Percentiles rank a stretch among this genome's conserved stretches.
phyloP scores from a whole-genome alignment of 1,139 yeast species.

The Arxiozyma heterogenica region DNA sequence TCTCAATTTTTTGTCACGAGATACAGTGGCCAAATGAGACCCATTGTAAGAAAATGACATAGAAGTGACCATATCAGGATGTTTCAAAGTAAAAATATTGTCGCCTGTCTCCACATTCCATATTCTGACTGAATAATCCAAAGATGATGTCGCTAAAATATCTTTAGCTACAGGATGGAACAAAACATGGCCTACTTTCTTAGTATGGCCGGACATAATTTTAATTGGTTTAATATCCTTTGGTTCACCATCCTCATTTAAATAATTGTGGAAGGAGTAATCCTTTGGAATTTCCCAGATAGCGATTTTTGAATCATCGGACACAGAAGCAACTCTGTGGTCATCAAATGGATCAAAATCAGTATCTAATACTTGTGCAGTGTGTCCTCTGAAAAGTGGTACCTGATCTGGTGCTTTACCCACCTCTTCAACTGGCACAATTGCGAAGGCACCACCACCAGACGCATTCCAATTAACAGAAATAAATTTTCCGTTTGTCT shows the following conservation, averaged over 20 bases:
- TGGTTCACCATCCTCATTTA: constrained; percentile 54
- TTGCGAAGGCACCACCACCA: constrained; percentile 96
- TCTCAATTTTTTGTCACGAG: constrained; percentile 84
- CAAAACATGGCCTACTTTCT: constrained; percentile 89
- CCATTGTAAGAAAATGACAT: constrained; percentile 89
- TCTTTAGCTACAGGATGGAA: constrained; percentile 85
- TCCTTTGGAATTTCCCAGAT: constrained; percentile 81
- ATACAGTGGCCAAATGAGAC: constrained; percentile 72
- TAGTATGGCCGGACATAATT: constrained; percentile 70
- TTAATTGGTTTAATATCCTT: constrained; percentile 64
- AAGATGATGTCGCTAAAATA: constrained; percentile 79
- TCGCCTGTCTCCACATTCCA: constrained; percentile 82
- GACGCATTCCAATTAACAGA: constrained; percentile 90
- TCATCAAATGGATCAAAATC: constrained; percentile 84
- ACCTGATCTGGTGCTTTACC: constrained; percentile 95
- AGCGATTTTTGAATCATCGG: constrained; percentile 85
- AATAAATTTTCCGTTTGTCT: constrained; percentile 74
- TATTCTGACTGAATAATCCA: constrained; percentile 81
- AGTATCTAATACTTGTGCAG: constrained; percentile 89
- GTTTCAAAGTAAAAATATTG: constrained; percentile 64
- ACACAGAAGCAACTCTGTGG: constrained; percentile 66
- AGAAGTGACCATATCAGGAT: constrained; percentile 82
- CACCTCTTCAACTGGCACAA: constrained; percentile 72
- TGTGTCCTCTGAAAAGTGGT: constrained; percentile 90
- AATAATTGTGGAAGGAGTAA: constrained; percentile 56